Evolutionary conservation across 2,329 filamentous ascomycete genomes (phyloP).

Genomic region (Ophiocordyceps camponoti-saundersi): DNA sequence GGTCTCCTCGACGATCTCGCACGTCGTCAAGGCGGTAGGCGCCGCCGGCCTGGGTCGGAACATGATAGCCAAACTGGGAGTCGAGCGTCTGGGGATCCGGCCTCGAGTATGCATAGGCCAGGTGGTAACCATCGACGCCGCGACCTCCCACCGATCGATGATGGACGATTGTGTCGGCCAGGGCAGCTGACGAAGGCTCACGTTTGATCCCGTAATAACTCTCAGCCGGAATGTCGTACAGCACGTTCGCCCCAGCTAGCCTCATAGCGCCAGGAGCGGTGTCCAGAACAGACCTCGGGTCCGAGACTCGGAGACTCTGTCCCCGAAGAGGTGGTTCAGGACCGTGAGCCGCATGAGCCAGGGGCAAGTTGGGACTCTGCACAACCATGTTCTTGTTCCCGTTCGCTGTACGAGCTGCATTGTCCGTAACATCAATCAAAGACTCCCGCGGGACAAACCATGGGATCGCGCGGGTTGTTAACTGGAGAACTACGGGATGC

Average conservation of each 20-base stretch:
- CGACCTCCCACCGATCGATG: background rate
- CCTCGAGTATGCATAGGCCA: background rate
- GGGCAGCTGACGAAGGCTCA: constrained; percentile 5
- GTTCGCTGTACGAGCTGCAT: too few species aligned
- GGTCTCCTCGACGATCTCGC: constrained; percentile 25
- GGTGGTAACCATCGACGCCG: background rate
- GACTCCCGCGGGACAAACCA: background rate
- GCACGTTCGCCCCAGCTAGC: background rate
- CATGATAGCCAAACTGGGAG: constrained; percentile 4
- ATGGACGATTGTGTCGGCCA: background rate
- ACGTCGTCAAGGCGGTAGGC: constrained; percentile 29
- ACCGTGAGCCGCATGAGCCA: too few species aligned
- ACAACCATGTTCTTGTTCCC: too few species aligned
- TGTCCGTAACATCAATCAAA: too few species aligned
- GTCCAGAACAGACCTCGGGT: too few species aligned
- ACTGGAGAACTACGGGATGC: constrained; percentile 10
- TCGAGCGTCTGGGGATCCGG: background rate
- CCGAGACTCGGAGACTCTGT: background rate
- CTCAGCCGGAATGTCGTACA: background rate
- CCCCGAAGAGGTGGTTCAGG: too few species aligned
- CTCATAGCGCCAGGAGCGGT: background rate
- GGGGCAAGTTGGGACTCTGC: too few species aligned
- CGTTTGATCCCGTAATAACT: background rate
- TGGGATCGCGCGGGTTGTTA: constrained; percentile 22
- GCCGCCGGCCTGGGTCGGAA: constrained; percentile 9